Percentiles rank a stretch among this genome's conserved stretches.
phyloP scores from a whole-genome alignment of 2,329 filamentous ascomycete genomes.

The Gaeumannomyces sp. region DNA sequence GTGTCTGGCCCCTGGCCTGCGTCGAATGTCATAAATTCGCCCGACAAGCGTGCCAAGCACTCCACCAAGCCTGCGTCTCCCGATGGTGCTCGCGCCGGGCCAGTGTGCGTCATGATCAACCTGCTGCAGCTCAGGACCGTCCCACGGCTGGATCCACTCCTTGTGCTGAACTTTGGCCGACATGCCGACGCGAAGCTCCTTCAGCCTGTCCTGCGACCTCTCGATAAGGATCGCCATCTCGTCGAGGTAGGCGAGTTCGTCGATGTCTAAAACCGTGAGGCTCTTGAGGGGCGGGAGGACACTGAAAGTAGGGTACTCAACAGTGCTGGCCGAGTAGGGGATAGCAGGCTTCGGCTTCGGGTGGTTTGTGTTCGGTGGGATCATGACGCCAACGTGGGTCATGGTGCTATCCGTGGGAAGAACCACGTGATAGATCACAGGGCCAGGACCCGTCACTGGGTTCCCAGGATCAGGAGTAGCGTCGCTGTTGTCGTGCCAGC shows the following conservation, averaged over 20 bases:
- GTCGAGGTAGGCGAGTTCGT: constrained; percentile 75
- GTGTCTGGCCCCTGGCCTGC: constrained; percentile 11
- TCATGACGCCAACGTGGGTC: constrained; percentile 35
- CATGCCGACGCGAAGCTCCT: constrained; percentile 69
- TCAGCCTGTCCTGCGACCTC: constrained; percentile 58
- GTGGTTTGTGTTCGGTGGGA: constrained; percentile 23
- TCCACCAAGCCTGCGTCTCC: constrained; percentile 60
- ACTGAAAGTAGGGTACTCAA: constrained; percentile 76
- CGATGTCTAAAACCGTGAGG: constrained; percentile 72
- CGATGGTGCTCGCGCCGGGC: constrained; percentile 51
- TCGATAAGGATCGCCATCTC: constrained; percentile 75
- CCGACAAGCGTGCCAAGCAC: constrained; percentile 64
- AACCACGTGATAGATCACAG: constrained; percentile 13
- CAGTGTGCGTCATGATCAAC: constrained; percentile 53
- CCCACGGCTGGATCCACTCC: constrained; percentile 57
- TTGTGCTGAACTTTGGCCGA: constrained; percentile 39
- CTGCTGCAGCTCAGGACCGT: constrained; percentile 55
- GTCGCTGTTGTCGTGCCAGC: constrained; percentile 72
- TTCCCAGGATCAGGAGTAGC: neutral
- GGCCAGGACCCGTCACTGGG: too few relatives aligned
- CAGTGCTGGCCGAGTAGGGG: constrained; percentile 47
- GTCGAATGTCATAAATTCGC: constrained; percentile 55
- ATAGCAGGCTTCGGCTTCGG: constrained; percentile 31
- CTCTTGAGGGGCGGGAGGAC: constrained; percentile 69
- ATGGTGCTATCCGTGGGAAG: constrained; percentile 30